Conservation (phyloP, 192 early-diverging fungal species). For the Hyaloraphidium curvatum region DNA sequence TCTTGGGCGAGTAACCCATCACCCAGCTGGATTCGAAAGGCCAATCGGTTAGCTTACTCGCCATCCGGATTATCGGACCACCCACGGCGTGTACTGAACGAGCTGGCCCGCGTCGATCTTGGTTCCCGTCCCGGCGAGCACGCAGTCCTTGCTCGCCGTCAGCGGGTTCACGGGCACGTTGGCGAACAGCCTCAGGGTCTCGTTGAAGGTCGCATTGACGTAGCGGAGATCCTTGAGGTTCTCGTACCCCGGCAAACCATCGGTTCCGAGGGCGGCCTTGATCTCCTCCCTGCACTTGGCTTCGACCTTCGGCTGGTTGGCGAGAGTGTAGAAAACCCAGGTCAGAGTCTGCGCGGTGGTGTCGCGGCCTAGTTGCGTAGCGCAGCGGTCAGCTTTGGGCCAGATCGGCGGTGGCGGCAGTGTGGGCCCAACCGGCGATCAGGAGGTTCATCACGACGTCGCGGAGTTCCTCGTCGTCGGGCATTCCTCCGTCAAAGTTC, state of each 20-base stretch:
- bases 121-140: not conserved
- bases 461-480: slow-evolving; percentile 17
- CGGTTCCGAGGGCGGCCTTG: slow-evolving; percentile 1
- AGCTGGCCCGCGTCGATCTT: too few relatives aligned
- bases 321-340: too few relatives aligned
- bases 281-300: slow-evolving; percentile 13
- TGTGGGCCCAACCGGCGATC: slow-evolving; percentile 4
- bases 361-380: slow-evolving; percentile 35
- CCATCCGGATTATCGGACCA: too few relatives aligned
- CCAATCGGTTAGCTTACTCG: too few relatives aligned
- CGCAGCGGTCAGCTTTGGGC: too few relatives aligned
- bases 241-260: slow-evolving; percentile 10
- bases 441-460: slow-evolving; percentile 28
- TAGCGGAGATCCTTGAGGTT: slow-evolving; percentile 24
- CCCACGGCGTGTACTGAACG: too few relatives aligned
- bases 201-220: slow-evolving; percentile 29
- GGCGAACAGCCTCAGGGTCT: slow-evolving; percentile 44
- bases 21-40: too few relatives aligned
- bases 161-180: slow-evolving; percentile 38
- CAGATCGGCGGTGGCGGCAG: too few relatives aligned
- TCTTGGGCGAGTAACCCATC: slow-evolving; percentile 23
- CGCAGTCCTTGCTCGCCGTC: slow-evolving; percentile 1
- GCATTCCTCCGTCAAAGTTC: slow-evolving; percentile 15
- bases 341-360: slow-evolving; percentile 39
- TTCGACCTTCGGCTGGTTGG: too few relatives aligned